Evolutionary conservation across 1,284 basidiomycete species (phyloP).

Genomic region (Inonotus hispidus): DNA sequence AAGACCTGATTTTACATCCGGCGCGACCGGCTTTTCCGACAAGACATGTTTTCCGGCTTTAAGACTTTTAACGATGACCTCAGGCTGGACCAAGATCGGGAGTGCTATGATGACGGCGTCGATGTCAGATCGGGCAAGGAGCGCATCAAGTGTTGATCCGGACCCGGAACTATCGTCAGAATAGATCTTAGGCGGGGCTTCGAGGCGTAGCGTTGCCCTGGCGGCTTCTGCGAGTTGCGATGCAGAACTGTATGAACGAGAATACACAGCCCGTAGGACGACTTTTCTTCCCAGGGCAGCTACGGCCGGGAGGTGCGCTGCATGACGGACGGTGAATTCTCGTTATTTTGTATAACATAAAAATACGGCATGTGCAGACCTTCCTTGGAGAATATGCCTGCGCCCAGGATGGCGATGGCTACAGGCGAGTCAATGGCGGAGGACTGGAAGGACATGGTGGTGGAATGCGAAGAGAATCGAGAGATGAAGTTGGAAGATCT

Average conservation of each 20-base stretch:
- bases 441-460: constrained; percentile 8
- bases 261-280: constrained; percentile 70
- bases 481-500: not conserved
- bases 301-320: constrained; percentile 70
- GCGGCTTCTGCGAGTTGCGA: constrained; percentile 44
- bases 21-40: constrained; percentile 82
- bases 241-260: constrained; percentile 65
- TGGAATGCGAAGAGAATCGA: constrained; percentile 8
- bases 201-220: constrained; percentile 36
- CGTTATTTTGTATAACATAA: constrained; percentile 8
- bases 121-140: constrained; percentile 65
- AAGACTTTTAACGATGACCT: constrained; percentile 54
- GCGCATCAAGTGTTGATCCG: constrained; percentile 46
- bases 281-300: constrained; percentile 40
- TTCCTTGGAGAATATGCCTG: constrained; percentile 69
- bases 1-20: constrained; percentile 58
- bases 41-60: constrained; percentile 80
- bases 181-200: constrained; percentile 45
- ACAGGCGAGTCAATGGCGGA: constrained; percentile 11
- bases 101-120: constrained; percentile 69
- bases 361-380: constrained; percentile 33
- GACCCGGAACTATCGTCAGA: constrained; percentile 48
- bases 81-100: constrained; percentile 72
- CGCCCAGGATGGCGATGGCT: constrained; percentile 64
- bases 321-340: constrained; percentile 29